These are phyloP conservation scores for Leccinum disarticulatum DNA, from an alignment of 768 basidiomycete genomes.

Conservation along the genomic window DNA sequence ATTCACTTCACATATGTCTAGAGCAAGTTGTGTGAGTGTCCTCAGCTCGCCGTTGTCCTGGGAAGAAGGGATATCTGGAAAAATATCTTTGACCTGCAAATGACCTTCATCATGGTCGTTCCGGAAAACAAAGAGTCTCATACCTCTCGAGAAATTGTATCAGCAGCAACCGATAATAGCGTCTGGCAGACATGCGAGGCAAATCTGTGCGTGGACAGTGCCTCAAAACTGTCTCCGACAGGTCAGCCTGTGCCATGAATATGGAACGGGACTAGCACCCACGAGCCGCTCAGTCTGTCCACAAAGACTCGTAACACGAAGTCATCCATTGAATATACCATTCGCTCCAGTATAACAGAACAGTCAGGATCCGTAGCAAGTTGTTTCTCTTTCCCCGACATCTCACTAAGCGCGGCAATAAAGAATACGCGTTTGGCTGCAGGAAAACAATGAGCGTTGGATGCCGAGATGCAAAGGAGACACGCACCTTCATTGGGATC, in stretches of 20 bases:
- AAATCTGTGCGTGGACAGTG: slow-evolving; percentile 77
- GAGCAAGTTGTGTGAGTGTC: slow-evolving; percentile 59
- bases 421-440: slow-evolving; percentile 77
- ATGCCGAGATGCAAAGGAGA: not conserved
- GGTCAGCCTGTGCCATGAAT: slow-evolving; percentile 6
- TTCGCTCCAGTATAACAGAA: slow-evolving; percentile 84
- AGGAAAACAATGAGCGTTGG: slow-evolving; percentile 2
- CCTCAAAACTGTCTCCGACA: slow-evolving; percentile 49
- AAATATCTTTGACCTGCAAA: slow-evolving; percentile 51
- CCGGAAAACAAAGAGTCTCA: slow-evolving; percentile 5
- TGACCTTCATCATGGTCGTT: not conserved
- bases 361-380: slow-evolving; percentile 94
- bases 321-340: slow-evolving; percentile 93
- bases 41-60: slow-evolving; percentile 65
- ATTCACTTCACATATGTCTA: slow-evolving; percentile 64
- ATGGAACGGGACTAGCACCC: slow-evolving; percentile 37
- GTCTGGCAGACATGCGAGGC: slow-evolving; percentile 97
- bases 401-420: slow-evolving; percentile 78
- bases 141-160: slow-evolving; percentile 73
- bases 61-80: slow-evolving; percentile 47
- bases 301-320: slow-evolving; percentile 90
- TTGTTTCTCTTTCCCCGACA: slow-evolving; percentile 84
- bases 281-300: slow-evolving; percentile 88
- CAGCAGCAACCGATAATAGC: slow-evolving; percentile 62
- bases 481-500: slow-evolving; percentile 72